Conservation (phyloP, 495 filamentous ascomycete genomes). For the Aspergillus biplanus region DNA sequence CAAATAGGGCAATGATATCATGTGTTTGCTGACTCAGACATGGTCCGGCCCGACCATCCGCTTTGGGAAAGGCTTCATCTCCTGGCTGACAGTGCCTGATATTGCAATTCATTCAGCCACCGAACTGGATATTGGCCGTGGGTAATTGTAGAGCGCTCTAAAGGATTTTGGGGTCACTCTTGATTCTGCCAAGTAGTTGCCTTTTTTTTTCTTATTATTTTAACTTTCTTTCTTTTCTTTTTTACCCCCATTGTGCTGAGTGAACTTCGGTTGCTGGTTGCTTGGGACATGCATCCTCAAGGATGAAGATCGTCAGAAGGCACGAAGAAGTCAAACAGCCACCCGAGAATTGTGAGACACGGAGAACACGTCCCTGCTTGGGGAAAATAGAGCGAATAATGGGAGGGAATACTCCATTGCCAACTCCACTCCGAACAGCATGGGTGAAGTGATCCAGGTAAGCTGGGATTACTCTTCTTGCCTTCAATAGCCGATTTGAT, state of each 20-base stretch:
- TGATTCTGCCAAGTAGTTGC: too few species aligned
- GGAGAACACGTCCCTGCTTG: background rate
- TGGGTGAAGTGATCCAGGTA: background rate
- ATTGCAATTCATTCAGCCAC: background rate
- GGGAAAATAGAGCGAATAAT: background rate
- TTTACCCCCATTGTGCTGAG: too few species aligned
- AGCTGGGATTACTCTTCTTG: too few species aligned
- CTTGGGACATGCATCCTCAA: background rate
- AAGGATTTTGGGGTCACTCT: too few species aligned
- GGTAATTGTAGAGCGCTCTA: too few species aligned
- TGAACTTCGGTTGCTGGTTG: too few species aligned
- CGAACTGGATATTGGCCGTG: too few species aligned
- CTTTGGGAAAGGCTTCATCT: constrained; percentile 1
- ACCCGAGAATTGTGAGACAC: background rate
- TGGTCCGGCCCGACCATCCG: constrained; percentile 6
- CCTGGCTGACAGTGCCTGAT: background rate
- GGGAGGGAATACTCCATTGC: too few species aligned
- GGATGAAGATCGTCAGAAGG: background rate
- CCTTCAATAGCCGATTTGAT: background rate
- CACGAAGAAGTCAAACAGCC: background rate
- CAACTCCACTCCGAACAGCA: background rate
- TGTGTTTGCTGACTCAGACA: constrained; percentile 4
- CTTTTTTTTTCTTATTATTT: too few species aligned
- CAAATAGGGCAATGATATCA: background rate
- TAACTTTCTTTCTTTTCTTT: too few species aligned